A percentile compares a stretch with the other conserved stretches of the same genome.
Conservation (phyloP, 2,329 filamentous ascomycete species). For the Rhynchosporium graminicola region DNA sequence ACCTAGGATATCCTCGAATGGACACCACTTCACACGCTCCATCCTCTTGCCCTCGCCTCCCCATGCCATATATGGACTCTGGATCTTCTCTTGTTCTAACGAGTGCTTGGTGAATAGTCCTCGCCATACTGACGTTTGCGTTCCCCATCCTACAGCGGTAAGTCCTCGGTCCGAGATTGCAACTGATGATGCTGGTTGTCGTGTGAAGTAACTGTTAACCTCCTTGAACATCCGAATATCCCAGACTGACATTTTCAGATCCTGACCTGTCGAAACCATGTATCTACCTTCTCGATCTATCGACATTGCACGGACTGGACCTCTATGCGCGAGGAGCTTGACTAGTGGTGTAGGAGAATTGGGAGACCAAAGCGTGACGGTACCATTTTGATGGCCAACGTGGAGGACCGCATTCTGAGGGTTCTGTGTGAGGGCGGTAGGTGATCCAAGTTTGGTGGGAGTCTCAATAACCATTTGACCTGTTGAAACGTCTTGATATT, state of each 20-base stretch:
- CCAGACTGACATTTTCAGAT: constrained; percentile 91
- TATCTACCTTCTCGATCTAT: constrained; percentile 89
- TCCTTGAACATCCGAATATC: constrained; percentile 93
- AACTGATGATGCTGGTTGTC: constrained; percentile 78
- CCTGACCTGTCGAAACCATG: constrained; percentile 92
- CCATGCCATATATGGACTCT: constrained; percentile 91
- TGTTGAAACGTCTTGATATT: constrained; percentile 94
- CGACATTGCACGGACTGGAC: constrained; percentile 82
- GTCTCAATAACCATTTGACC: constrained; percentile 86
- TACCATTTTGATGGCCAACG: constrained; percentile 91
- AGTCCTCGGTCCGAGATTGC: constrained; percentile 87
- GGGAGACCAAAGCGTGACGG: constrained; percentile 93
- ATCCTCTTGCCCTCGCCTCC: constrained; percentile 81
- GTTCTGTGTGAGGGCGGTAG: constrained; percentile 84
- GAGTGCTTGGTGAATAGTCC: constrained; percentile 78
- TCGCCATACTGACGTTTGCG: constrained; percentile 86
- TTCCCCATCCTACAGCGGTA: constrained; percentile 89
- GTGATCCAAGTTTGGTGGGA: constrained; percentile 79
- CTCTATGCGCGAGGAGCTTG: constrained; percentile 85
- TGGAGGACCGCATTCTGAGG: constrained; percentile 90
- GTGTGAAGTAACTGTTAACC: constrained; percentile 84
- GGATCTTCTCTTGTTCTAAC: constrained; percentile 73
- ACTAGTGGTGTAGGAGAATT: constrained; percentile 85
- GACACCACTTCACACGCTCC: constrained; percentile 86
- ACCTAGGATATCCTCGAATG: constrained; percentile 90